These are phyloP conservation scores for Miscanthus lutarioriparius DNA, from an alignment of 176 grass and related monocot genomes.

Conservation along the genomic window DNA sequence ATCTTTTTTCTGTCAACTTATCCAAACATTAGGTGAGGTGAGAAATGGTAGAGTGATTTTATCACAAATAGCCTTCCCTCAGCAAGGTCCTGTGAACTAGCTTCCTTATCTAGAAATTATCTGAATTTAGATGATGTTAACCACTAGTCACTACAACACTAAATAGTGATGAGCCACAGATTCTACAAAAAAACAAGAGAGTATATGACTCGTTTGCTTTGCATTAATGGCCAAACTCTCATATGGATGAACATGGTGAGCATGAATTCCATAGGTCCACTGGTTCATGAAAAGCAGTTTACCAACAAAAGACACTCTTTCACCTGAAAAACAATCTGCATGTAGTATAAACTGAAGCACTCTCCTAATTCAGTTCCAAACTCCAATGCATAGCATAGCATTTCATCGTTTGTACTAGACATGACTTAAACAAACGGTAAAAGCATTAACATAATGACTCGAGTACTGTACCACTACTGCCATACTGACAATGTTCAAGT, in stretches of 20 bases:
- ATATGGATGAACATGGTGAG: not conserved
- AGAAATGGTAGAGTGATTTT: not conserved
- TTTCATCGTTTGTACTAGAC: not conserved
- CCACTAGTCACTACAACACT: not conserved
- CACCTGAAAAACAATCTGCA: not conserved
- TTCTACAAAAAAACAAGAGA: not conserved
- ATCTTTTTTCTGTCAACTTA: not conserved
- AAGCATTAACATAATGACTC: not conserved
- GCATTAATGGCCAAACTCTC: not conserved
- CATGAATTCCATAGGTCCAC: not conserved
- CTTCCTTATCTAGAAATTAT: not conserved
- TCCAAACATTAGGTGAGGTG: conserved; percentile 1
- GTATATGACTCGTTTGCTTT: not conserved
- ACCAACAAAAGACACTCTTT: not conserved
- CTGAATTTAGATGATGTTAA: conserved; percentile 1
- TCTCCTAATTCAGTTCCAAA: not conserved
- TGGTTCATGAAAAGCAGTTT: not conserved
- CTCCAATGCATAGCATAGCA: not conserved
- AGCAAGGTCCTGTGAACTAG: not conserved
- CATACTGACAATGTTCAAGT: not conserved
- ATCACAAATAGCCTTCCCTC: not conserved
- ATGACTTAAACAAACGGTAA: not conserved
- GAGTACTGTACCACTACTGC: not conserved
- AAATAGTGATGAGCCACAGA: not conserved
- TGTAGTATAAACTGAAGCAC: not conserved